Base-by-base conservation (phyloP, 148 eudicot genomes). In the Salicornia ramosissima region DNA sequence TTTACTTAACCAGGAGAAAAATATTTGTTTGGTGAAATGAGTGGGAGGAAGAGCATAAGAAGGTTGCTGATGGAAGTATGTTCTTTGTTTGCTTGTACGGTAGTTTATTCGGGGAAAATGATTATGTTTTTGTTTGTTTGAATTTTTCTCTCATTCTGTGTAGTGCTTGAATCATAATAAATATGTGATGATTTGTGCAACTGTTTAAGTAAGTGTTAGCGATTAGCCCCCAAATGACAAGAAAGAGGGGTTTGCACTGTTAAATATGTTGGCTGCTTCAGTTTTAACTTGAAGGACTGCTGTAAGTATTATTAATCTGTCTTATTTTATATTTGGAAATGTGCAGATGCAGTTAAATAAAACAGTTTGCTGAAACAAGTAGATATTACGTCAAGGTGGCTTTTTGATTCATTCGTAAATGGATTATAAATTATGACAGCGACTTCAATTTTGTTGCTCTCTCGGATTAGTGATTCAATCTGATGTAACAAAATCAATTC, bases 281-380 rank as follows among this genome's bases (percentile, higher is more conserved):
- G 15, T 29, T 30, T 29, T 3, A 14, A 26, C 36, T 14, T 56
- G 16, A 15, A 14, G 15, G 1, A 19, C 13, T 14, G 1, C 40
- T 36, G 40, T 8, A 36, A 36, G 40, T 36, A 36, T 3, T 36
- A 36, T 52, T 21, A 52, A 8, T 22, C 2, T 52, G 28, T 8
- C 11, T 26, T 55, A 15, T 55, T 15, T 50, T 50, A 30, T 10
- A 15, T 58, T 36, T 62, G 47, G 15, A 21, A 21, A 36, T 62
- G n/a, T 39, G 65, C 65, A 62, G 65, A 25, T 62, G 65, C 47
- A n/a, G 47, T 28, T n/a, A 2, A 62, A 36, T 36, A 3, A 31
- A 36, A 4, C 30, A 62, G 16, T 62, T 18, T 62, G 65, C 22
- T 34, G 28, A 36, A 4, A 19, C 46, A 10, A 1, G 29, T 7